Evolutionary conservation across 106 monocot genomes (phyloP).

Genomic region (Apostasia ramifera): DNA sequence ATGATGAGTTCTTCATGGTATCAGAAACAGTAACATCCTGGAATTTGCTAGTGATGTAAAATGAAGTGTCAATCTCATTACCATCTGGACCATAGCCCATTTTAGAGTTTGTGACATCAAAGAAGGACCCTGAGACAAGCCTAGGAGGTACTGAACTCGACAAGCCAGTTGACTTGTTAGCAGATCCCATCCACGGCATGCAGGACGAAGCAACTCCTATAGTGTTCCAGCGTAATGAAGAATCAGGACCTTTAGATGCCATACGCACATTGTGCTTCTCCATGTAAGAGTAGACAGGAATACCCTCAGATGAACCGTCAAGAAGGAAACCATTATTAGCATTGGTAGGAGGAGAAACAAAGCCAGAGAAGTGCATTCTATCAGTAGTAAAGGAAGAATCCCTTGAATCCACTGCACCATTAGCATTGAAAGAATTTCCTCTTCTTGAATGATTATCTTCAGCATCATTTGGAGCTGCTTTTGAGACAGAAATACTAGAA

Average conservation of each 20-base stretch:
- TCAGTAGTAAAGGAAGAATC: slow-evolving; percentile 50
- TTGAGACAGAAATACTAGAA: slow-evolving; percentile 9
- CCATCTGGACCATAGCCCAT: slow-evolving; percentile 20
- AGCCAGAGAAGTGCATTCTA: slow-evolving; percentile 70
- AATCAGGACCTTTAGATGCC: slow-evolving; percentile 26
- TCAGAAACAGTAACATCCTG: slow-evolving; percentile 67
- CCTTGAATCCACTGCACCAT: slow-evolving; percentile 25
- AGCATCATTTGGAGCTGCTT: slow-evolving; percentile 10
- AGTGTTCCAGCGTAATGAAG: slow-evolving; percentile 43
- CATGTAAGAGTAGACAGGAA: slow-evolving; percentile 74
- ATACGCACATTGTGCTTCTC: slow-evolving; percentile 33
- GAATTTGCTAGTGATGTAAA: slow-evolving; percentile 46
- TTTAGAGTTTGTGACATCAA: slow-evolving; percentile 42
- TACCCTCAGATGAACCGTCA: slow-evolving; percentile 83
- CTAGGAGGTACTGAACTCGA: slow-evolving; percentile 65
- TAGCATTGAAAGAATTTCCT: slow-evolving; percentile 27
- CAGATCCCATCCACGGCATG: slow-evolving; percentile 46
- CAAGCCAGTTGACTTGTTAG: slow-evolving; percentile 41
- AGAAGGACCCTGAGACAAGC: slow-evolving; percentile 73
- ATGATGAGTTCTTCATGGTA: slow-evolving; percentile 45
- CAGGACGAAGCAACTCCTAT: slow-evolving; percentile 42
- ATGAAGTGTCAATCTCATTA: slow-evolving; percentile 42
- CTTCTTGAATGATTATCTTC: slow-evolving; percentile 40
- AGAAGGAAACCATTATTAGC: slow-evolving; percentile 53
- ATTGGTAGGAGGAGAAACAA: slow-evolving; percentile 57